These are phyloP conservation scores for Hyphodiscus sp. DNA, from an alignment of 2,329 filamentous ascomycete species.

Conservation along the genomic window DNA sequence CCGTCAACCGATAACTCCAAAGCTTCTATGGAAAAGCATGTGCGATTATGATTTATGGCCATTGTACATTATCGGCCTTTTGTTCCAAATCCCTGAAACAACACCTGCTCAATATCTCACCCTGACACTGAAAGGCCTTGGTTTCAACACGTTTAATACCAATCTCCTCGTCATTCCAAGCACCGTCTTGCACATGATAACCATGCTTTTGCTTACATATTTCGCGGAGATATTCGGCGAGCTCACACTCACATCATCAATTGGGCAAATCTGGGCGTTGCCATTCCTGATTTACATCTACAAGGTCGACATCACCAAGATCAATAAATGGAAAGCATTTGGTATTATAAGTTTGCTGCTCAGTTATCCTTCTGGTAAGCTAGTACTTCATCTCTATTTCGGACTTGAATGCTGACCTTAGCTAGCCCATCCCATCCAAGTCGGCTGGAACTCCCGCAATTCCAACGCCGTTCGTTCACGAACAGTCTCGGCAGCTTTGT, in stretches of 20 bases:
- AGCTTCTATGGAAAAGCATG: slow-evolving; percentile 39
- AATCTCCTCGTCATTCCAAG: slow-evolving; percentile 41
- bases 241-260: slow-evolving; percentile 24
- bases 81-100: slow-evolving; percentile 19
- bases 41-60: slow-evolving; percentile 50
- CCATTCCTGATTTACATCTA: slow-evolving; percentile 31
- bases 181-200: slow-evolving; percentile 32
- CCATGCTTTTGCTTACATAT: slow-evolving; percentile 40
- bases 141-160: slow-evolving; percentile 35
- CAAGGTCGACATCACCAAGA: slow-evolving; percentile 10
- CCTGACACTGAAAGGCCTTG: slow-evolving; percentile 19
- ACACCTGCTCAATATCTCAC: slow-evolving; percentile 20
- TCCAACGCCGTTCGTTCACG: slow-evolving; percentile 55
- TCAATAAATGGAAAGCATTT: slow-evolving; percentile 13
- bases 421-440: slow-evolving; percentile 40
- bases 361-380: slow-evolving; percentile 2
- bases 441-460: slow-evolving; percentile 46
- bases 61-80: slow-evolving; percentile 36
- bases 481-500: slow-evolving; percentile 54
- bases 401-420: background rate
- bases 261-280: slow-evolving; percentile 36
- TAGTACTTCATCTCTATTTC: background rate
- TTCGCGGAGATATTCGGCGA: slow-evolving; percentile 37
- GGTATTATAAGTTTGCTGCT: slow-evolving; percentile 9
- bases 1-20: slow-evolving; percentile 40